Evolutionary conservation across 2,329 filamentous ascomycete species (phyloP).

Genomic region (Pseudophaeomoniella oleicola): DNA sequence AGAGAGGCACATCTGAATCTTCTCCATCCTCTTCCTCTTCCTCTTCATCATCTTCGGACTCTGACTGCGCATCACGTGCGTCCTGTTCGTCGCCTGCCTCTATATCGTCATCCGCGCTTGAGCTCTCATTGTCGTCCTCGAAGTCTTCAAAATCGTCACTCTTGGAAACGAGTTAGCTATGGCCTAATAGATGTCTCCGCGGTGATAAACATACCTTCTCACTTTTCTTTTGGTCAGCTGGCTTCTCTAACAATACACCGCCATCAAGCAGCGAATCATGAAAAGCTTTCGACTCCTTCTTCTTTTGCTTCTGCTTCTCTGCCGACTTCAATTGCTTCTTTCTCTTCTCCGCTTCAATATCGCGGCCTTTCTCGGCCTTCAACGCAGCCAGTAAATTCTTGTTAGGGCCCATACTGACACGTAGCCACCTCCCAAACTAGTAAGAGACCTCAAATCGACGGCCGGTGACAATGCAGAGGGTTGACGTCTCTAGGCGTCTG

Average conservation of each 20-base stretch:
- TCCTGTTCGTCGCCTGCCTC: constrained; percentile 24
- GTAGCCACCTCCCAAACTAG: neutral
- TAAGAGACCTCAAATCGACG: no score
- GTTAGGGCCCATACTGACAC: constrained; percentile 33
- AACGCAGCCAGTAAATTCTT: constrained; percentile 45
- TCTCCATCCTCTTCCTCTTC: constrained; percentile 38
- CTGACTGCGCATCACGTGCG: constrained; percentile 36
- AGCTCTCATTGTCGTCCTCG: constrained; percentile 2
- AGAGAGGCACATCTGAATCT: constrained; percentile 78
- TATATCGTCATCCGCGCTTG: constrained; percentile 15
- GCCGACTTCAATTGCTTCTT: constrained; percentile 44
- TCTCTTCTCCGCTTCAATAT: constrained; percentile 66
- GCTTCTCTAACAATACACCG: no score
- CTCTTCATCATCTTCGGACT: constrained; percentile 42
- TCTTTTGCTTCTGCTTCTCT: constrained; percentile 28
- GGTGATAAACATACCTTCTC: no score
- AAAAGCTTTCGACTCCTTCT: constrained; percentile 5
- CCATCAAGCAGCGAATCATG: neutral
- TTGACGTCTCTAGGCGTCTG: no score
- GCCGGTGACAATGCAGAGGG: no score
- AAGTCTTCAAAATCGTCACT: constrained; percentile 5
- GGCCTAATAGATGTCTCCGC: no score
- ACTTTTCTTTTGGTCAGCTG: no score
- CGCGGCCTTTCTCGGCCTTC: constrained; percentile 43
- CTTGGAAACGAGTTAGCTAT: neutral